Base-by-base conservation (phyloP, 1,139 yeast species). In the Saccharomyces hybrid region DNA sequence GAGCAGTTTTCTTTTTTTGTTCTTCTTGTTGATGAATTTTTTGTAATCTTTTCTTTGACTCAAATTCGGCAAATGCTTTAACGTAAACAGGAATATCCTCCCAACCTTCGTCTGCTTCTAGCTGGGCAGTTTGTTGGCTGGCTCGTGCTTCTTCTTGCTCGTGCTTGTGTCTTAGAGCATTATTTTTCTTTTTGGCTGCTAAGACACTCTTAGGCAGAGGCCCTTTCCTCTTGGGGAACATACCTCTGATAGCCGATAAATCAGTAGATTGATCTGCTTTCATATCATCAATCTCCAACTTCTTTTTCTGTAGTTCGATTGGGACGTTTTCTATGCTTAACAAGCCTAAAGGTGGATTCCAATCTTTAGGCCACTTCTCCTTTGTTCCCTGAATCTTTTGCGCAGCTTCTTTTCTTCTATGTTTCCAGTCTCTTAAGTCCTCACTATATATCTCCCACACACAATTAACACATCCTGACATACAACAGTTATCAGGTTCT, bases 401-500 rank as follows among this genome's bases (percentile, higher is more conserved):
- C 0, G 86, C 88, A 0, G 97, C 97, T 57, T 75, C 69, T 50
- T 71, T 71, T 32, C 96, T 75, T 62, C 77, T 73, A 1, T 60
- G 68, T 63, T 82, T 81, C 96, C 97, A 93, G 28, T 89, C 90
- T 60, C 82, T 84, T 51, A 91, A 65, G 68, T 93, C 98, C 54
- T 91, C 97, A 62, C 86, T 84, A 69, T 82, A 93, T 55, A 88
- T 73, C 63, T 91, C 97, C 98, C 98, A 93, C 1, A 93, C 98
- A 71, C 99, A 93, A 70, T 91, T 88, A 46, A 89, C 83, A 70
- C 99, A 93, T 1, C 99, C 99, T 59, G 95, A 85, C 96, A 90
- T 90, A 70, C 99, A 93, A 70, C 99, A 93, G 69, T 91, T 90
- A 64, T 90, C 96, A 2, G 98, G 98, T 64, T 89, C 96, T 4